phyloP scores from a whole-genome alignment of 768 basidiomycete genomes.

The Mrakia blollopis region DNA sequence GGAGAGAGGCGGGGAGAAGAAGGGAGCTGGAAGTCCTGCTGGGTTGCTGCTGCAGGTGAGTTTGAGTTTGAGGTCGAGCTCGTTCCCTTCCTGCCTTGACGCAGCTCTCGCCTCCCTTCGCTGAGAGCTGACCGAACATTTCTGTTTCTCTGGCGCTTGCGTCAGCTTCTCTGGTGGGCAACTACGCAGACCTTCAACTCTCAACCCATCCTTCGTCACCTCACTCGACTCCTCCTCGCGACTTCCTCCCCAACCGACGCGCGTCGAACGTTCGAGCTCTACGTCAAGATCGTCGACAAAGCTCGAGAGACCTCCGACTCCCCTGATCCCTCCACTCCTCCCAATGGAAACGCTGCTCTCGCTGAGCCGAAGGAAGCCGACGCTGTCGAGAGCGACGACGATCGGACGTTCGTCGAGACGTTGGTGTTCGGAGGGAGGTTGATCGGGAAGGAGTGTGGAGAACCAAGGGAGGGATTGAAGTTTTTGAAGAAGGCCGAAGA shows the following conservation, averaged over 20 bases:
- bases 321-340: conserved; percentile 6
- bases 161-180: conserved; percentile 85
- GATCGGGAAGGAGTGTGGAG: conserved; percentile 58
- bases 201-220: conserved; percentile 73
- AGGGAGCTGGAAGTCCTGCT: conserved; percentile 50
- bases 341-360: conserved; percentile 19
- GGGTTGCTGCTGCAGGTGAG: conserved; percentile 79
- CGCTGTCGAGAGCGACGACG: conserved; percentile 54
- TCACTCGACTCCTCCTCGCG: conserved; percentile 59
- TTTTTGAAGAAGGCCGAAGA: conserved; percentile 51
- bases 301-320: conserved; percentile 59
- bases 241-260: conserved; percentile 52
- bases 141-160: not conserved
- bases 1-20: conserved; percentile 64
- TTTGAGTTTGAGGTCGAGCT: conserved; percentile 36
- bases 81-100: too few relatives aligned
- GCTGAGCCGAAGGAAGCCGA: conserved; percentile 35
- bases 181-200: conserved; percentile 92
- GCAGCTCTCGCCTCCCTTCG: not conserved
- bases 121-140: not conserved
- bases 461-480: conserved; percentile 57
- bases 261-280: conserved; percentile 69
- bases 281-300: conserved; percentile 78
- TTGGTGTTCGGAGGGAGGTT: conserved; percentile 72
- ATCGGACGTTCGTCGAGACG: conserved; percentile 69